These are phyloP conservation scores for Phyllosticta ampelicida DNA, from an alignment of 2,329 filamentous ascomycete species.

Conservation along the genomic window DNA sequence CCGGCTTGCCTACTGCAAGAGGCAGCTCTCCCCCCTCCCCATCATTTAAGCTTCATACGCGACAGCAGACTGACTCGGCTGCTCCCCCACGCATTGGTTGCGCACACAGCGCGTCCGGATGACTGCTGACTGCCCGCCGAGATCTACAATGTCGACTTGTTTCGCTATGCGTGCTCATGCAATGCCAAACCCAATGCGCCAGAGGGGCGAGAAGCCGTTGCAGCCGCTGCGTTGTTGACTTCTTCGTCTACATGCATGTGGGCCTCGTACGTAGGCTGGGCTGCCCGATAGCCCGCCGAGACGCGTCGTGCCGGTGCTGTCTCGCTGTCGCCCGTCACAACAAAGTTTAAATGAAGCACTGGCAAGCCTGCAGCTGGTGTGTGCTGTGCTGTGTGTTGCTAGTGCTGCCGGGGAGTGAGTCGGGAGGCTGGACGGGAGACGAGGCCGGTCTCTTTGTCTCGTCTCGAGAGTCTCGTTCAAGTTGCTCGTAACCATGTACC, in stretches of 20 bases:
- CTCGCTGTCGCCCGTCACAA: background rate
- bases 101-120: background rate
- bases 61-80: background rate
- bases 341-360: background rate
- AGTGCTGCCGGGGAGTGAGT: background rate
- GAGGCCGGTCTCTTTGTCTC: too few relatives aligned
- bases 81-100: background rate
- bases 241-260: background rate
- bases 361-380: background rate
- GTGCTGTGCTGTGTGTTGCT: background rate
- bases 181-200: background rate
- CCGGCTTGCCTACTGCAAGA: background rate
- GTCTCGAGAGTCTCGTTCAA: too few relatives aligned
- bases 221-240: background rate
- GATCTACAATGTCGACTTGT: background rate
- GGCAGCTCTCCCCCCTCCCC: background rate
- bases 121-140: background rate
- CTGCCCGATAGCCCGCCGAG: background rate
- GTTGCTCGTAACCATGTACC: too few relatives aligned
- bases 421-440: background rate
- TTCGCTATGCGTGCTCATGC: background rate
- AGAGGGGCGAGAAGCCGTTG: background rate
- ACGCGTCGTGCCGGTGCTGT: background rate
- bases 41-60: background rate
- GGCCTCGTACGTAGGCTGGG: too few relatives aligned